Percentiles rank a stretch among this genome's conserved stretches.
phyloP scores from a whole-genome alignment of 495 filamentous ascomycete species.

The Tuber melanosporum region DNA sequence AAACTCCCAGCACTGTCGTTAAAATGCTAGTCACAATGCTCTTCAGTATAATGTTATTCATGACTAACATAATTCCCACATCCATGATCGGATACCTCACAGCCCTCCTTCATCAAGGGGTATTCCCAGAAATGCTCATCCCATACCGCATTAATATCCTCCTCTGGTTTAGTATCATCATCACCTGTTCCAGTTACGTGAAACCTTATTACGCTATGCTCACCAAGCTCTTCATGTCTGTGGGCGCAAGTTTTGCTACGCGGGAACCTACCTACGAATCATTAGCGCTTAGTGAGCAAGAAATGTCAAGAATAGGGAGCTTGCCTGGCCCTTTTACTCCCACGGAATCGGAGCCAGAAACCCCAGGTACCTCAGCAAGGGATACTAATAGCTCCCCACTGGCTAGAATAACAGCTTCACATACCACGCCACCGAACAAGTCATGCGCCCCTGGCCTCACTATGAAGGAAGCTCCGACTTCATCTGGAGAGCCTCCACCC shows the following conservation, averaged over 20 bases:
- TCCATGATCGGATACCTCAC: background rate
- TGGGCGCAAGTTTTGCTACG: background rate
- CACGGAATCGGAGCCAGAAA: background rate
- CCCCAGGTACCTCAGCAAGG: background rate
- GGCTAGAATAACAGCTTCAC: background rate
- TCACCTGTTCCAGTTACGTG: background rate
- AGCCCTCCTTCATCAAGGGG: background rate
- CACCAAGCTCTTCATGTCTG: background rate
- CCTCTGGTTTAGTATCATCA: background rate
- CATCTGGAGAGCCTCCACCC: background rate
- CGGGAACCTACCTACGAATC: background rate
- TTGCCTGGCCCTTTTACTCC: background rate
- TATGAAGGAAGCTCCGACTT: background rate
- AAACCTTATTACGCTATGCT: background rate
- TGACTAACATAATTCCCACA: background rate
- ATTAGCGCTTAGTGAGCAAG: background rate
- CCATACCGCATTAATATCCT: background rate
- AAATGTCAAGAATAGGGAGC: background rate
- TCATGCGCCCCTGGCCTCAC: background rate
- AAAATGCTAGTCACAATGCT: background rate
- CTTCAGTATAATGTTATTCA: background rate
- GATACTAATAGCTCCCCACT: background rate
- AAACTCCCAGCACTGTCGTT: background rate
- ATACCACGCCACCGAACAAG: background rate
- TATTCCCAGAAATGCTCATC: background rate